Conservation (phyloP, 1,139 yeast genomes). For the Blastobotrys proliferans region DNA sequence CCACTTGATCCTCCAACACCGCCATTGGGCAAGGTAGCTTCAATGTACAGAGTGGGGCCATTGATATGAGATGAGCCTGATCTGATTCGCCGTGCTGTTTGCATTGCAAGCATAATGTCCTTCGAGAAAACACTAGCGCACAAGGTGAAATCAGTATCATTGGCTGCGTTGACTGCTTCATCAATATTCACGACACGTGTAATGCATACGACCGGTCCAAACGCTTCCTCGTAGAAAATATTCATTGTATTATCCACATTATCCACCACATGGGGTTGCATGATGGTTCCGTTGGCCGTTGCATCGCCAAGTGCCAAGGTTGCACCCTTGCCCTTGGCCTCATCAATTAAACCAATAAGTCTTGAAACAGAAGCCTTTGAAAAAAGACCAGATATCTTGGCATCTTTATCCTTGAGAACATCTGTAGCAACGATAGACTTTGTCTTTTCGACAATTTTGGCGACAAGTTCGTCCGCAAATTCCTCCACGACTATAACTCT, state of each 20-base stretch:
- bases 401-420: not conserved
- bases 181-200: conserved; percentile 32
- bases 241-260: conserved; percentile 38
- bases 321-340: conserved; percentile 47
- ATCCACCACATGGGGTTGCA: conserved; percentile 32
- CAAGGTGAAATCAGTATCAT: conserved; percentile 40
- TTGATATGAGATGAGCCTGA: conserved; percentile 53
- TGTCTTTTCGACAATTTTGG: too few species aligned
- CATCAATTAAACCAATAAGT: conserved; percentile 41
- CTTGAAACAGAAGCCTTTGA: too few species aligned
- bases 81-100: conserved; percentile 39
- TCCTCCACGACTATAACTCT: conserved; percentile 63
- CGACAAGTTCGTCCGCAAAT: conserved; percentile 55
- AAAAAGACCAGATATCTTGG: too few species aligned
- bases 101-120: conserved; percentile 39
- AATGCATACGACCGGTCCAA: conserved; percentile 48
- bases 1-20: conserved; percentile 53
- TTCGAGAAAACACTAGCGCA: conserved; percentile 45
- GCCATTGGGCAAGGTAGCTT: conserved; percentile 52
- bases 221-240: conserved; percentile 40
- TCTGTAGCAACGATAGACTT: not conserved
- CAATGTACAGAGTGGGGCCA: conserved; percentile 45
- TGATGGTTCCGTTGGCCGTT: conserved; percentile 28
- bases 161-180: conserved; percentile 33
- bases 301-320: conserved; percentile 18